These are phyloP conservation scores for Ceratocystis albifundus DNA, from an alignment of 2,329 filamentous ascomycete species.

Conservation along the genomic window DNA sequence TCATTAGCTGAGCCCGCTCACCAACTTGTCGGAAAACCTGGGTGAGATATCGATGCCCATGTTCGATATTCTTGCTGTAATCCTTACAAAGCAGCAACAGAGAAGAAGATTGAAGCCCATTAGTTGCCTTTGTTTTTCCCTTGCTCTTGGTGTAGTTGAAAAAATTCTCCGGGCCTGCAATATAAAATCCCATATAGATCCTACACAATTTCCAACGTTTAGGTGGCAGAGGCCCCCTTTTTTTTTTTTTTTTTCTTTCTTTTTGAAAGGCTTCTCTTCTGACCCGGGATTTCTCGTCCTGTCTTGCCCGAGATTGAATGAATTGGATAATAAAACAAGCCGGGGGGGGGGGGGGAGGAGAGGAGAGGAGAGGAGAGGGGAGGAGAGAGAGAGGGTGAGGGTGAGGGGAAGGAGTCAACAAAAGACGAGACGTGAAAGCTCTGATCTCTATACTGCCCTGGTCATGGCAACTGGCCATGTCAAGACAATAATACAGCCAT, in stretches of 20 bases:
- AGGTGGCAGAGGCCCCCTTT: neutral
- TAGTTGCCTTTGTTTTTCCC: neutral
- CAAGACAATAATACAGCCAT: neutral
- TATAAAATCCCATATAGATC: conserved; percentile 6
- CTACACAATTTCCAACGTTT: neutral
- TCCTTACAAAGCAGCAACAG: neutral
- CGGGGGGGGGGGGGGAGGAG: no score
- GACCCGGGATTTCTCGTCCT: neutral
- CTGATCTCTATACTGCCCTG: neutral
- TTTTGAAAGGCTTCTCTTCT: neutral
- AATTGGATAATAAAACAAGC: no score
- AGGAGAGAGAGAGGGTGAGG: no score
- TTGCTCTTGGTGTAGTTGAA: neutral
- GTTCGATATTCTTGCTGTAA: neutral
- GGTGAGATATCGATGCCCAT: neutral
- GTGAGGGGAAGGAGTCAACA: no score
- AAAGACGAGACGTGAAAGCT: neutral
- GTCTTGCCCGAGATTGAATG: neutral
- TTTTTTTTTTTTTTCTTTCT: no score
- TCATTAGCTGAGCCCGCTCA: neutral
- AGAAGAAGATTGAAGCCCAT: neutral
- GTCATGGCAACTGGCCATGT: neutral
- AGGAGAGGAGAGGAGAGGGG: no score
- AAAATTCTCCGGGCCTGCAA: conserved; percentile 3
- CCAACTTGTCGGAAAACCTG: neutral